Conservation (phyloP, 2,329 filamentous ascomycete genomes). For the Ascochyta clinopodiicola region DNA sequence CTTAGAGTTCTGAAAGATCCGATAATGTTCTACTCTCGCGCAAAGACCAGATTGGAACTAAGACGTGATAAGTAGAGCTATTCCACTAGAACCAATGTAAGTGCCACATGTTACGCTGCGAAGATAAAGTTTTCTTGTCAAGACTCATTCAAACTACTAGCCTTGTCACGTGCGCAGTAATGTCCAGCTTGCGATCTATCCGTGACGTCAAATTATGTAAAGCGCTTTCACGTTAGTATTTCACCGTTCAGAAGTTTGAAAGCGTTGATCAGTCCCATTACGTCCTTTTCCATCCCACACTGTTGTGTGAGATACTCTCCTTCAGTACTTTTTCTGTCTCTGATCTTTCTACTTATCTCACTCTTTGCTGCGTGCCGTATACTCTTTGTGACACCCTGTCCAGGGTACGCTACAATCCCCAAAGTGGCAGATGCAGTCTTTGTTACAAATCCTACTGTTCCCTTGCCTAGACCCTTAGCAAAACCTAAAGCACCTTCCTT, state of each 20-base stretch:
- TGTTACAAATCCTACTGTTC: constrained; percentile 15
- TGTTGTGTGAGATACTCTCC: constrained; percentile 1
- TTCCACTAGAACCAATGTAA: no score
- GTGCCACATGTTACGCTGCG: no score
- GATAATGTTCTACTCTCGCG: no score
- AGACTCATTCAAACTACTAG: no score
- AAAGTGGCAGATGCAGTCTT: constrained; percentile 7
- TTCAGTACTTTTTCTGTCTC: not conserved
- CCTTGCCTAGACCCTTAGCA: constrained; percentile 46
- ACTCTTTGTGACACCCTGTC: constrained; percentile 22
- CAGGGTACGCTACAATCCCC: constrained; percentile 24
- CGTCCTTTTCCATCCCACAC: not conserved
- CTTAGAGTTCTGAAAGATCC: no score
- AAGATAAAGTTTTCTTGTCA: no score
- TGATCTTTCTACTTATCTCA: constrained; percentile 2
- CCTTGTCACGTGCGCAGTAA: no score
- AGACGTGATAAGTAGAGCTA: no score
- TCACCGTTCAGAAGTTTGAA: not conserved
- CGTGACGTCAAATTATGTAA: no score
- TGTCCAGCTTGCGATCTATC: no score
- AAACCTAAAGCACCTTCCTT: constrained; percentile 43
- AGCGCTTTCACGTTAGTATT: no score
- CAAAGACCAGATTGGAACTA: no score
- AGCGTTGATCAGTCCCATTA: not conserved
- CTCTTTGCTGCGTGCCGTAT: constrained; percentile 3